phyloP scores from a whole-genome alignment of 2,329 filamentous ascomycete species.

The Diaporthe sp. region DNA sequence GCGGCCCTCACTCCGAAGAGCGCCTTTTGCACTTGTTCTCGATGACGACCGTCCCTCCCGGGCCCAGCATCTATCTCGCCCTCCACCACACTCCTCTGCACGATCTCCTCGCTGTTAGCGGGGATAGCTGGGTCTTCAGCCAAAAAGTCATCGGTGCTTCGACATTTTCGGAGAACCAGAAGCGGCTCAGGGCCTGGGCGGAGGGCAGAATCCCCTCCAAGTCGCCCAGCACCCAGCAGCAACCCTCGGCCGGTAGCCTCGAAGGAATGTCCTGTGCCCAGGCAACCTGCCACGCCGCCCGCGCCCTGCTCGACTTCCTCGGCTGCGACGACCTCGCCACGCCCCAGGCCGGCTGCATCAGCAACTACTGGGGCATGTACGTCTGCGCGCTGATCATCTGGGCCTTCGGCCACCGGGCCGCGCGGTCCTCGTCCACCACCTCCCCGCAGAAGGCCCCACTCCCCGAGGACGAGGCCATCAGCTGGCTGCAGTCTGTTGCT shows the following conservation, averaged over 20 bases:
- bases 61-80: slow-evolving; percentile 67
- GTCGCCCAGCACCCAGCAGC: slow-evolving; percentile 30
- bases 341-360: slow-evolving; percentile 54
- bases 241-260: slow-evolving; percentile 39
- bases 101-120: slow-evolving; percentile 68
- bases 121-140: slow-evolving; percentile 70
- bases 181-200: slow-evolving; percentile 59
- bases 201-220: slow-evolving; percentile 31
- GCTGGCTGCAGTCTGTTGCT: slow-evolving; percentile 57
- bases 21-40: slow-evolving; percentile 55
- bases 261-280: slow-evolving; percentile 53
- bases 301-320: slow-evolving; percentile 62
- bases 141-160: slow-evolving; percentile 61
- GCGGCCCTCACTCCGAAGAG: slow-evolving; percentile 44
- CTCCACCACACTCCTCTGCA: slow-evolving; percentile 70
- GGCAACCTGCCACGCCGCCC: slow-evolving; percentile 64
- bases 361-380: slow-evolving; percentile 68
- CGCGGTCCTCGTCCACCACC: slow-evolving; percentile 26
- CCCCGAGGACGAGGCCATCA: slow-evolving; percentile 46
- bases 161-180: slow-evolving; percentile 61
- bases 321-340: slow-evolving; percentile 41
- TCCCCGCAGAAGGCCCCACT: slow-evolving; percentile 37
- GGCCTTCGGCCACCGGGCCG: slow-evolving; percentile 61
- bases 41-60: slow-evolving; percentile 47
- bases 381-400: slow-evolving; percentile 71